Percentiles rank a stretch among this genome's conserved stretches.
Conservation (phyloP, 805 yeast species). For the Myxozyma vanderwaltii region DNA sequence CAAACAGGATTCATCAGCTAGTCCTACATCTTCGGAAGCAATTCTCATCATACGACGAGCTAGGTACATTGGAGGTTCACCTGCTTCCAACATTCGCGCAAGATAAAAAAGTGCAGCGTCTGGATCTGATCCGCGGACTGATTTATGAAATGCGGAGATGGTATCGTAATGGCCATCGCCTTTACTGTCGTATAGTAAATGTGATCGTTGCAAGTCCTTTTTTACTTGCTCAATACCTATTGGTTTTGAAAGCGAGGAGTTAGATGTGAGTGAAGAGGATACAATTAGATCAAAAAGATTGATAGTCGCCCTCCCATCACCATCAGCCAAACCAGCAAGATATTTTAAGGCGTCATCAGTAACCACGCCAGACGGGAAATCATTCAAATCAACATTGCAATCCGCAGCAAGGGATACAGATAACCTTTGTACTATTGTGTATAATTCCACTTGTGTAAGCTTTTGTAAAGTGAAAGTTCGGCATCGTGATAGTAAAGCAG, state of each 20-base stretch:
- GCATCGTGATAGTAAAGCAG: slow-evolving; percentile 83
- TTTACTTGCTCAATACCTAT: slow-evolving; percentile 4
- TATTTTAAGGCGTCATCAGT: slow-evolving; percentile 62
- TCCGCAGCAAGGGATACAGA: slow-evolving; percentile 12
- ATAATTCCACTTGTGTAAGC: slow-evolving; percentile 54
- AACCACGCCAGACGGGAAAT: slow-evolving; percentile 38
- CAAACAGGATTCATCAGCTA: slow-evolving; percentile 76
- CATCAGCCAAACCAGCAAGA: slow-evolving; percentile 73
- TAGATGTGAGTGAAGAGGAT: slow-evolving; percentile 40
- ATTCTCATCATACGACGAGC: slow-evolving; percentile 91
- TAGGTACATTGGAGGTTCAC: slow-evolving; percentile 89
- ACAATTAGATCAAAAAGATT: slow-evolving; percentile 67
- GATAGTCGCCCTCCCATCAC: slow-evolving; percentile 85
- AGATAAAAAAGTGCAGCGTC: slow-evolving; percentile 89
- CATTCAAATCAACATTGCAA: background rate
- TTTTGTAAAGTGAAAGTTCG: slow-evolving; percentile 70
- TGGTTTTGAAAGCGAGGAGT: slow-evolving; percentile 34
- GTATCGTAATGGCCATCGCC: slow-evolving; percentile 96
- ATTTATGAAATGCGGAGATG: slow-evolving; percentile 92
- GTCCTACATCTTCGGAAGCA: slow-evolving; percentile 93
- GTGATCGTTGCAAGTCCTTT: slow-evolving; percentile 40
- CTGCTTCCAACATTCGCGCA: slow-evolving; percentile 86
- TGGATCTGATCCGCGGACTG: slow-evolving; percentile 84
- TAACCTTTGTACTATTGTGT: slow-evolving; percentile 55
- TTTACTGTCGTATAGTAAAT: slow-evolving; percentile 72